Evolutionary conservation across 2,329 filamentous ascomycete species (phyloP).

Genomic region (Huntiella omanensis): DNA sequence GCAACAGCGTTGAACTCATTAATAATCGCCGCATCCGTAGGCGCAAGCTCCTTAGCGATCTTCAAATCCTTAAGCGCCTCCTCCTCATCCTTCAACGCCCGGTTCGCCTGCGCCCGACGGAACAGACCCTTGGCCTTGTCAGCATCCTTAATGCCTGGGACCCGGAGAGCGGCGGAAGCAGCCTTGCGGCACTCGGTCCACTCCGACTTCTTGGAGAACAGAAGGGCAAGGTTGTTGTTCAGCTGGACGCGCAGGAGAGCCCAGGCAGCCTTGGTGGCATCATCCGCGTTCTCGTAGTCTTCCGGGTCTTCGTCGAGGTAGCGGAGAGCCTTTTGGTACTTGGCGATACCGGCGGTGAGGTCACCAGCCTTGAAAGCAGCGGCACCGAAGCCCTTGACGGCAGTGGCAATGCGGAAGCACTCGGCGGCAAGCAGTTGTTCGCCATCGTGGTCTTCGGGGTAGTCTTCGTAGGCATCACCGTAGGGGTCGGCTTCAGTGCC

Average conservation of each 20-base stretch:
- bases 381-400: slow-evolving; percentile 85
- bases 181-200: slow-evolving; percentile 52
- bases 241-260: slow-evolving; percentile 63
- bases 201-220: slow-evolving; percentile 61
- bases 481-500: slow-evolving; percentile 57
- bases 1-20: slow-evolving; percentile 65
- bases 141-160: slow-evolving; percentile 43
- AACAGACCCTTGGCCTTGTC: slow-evolving; percentile 84
- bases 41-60: slow-evolving; percentile 55
- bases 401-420: slow-evolving; percentile 59
- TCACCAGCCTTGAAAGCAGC: slow-evolving; percentile 73
- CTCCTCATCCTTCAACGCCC: slow-evolving; percentile 70
- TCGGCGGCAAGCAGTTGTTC: slow-evolving; percentile 32
- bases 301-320: slow-evolving; percentile 69
- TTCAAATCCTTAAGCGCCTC: slow-evolving; percentile 56
- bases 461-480: slow-evolving; percentile 89
- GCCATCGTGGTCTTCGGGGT: slow-evolving; percentile 60
- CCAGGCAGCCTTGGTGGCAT: slow-evolving; percentile 47
- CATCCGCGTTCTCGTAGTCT: slow-evolving; percentile 50
- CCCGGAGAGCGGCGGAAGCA: slow-evolving; percentile 56
- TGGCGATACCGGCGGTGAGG: slow-evolving; percentile 52
- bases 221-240: slow-evolving; percentile 72
- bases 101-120: slow-evolving; percentile 57
- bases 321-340: slow-evolving; percentile 85
- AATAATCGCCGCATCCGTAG: slow-evolving; percentile 53